Conservation (phyloP, 2,329 filamentous ascomycete genomes). For the Aulographum hederae region DNA sequence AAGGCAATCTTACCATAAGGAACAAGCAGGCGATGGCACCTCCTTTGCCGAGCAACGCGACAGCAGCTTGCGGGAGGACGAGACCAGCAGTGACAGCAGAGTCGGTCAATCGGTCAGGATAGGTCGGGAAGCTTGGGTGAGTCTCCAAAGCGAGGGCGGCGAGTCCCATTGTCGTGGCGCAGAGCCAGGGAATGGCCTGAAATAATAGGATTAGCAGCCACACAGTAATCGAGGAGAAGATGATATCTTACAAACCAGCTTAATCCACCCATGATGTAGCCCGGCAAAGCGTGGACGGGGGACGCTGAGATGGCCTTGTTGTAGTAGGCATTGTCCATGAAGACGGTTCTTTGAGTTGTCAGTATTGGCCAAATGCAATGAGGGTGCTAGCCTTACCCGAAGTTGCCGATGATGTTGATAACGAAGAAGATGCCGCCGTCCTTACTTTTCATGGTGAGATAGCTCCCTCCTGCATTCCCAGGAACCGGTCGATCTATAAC, state of each 20-base stretch:
- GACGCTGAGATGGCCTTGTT: conserved; percentile 12
- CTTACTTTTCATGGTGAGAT: conserved; percentile 9
- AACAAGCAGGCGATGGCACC: too few relatives aligned
- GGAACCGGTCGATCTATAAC: conserved; percentile 7
- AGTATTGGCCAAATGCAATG: too few relatives aligned
- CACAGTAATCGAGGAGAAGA: too few relatives aligned
- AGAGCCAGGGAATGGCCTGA: too few relatives aligned
- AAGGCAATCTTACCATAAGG: too few relatives aligned
- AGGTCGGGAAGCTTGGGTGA: conserved; percentile 7
- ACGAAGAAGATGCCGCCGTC: conserved; percentile 11
- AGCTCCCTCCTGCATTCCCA: conserved; percentile 12
- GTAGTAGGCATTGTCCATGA: conserved; percentile 3
- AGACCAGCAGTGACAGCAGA: conserved; percentile 9
- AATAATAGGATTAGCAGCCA: too few relatives aligned
- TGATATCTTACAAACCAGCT: conserved; percentile 12
- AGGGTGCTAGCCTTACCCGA: too few relatives aligned
- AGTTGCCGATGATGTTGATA: too few relatives aligned
- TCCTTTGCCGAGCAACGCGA: conserved; percentile 18
- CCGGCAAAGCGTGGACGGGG: conserved; percentile 8
- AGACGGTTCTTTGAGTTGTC: too few relatives aligned
- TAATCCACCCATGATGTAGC: conserved; percentile 10
- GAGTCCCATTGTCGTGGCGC: conserved; percentile 12
- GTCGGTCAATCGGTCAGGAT: conserved; percentile 6
- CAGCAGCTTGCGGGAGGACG: conserved; percentile 13
- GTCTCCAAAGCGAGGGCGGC: conserved; percentile 10